phyloP scores from a whole-genome alignment of 208 protist genomes.

The Leishmania major region DNA sequence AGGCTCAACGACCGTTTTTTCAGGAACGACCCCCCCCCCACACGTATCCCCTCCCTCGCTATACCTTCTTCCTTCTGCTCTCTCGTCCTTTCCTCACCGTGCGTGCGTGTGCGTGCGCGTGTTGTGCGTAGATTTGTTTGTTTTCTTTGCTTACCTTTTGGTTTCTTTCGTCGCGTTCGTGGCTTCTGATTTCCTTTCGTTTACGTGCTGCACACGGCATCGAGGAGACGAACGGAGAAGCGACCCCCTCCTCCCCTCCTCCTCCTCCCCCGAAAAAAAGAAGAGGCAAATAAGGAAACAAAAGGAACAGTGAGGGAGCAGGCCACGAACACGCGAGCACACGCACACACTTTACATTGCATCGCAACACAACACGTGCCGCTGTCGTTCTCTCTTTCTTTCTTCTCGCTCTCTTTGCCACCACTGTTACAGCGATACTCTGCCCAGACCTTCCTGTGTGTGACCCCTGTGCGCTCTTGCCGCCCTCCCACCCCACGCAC shows the following conservation, averaged over 20 bases:
- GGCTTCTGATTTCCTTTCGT: not conserved
- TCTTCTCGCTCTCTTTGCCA: not conserved
- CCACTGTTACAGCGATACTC: not conserved
- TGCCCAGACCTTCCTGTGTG: not conserved
- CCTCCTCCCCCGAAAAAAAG: no score
- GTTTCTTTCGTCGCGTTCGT: not conserved
- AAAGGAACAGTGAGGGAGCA: no score
- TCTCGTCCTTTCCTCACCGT: not conserved
- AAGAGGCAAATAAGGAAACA: not conserved
- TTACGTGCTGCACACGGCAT: not conserved
- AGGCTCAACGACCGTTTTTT: not conserved
- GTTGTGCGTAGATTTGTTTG: not conserved
- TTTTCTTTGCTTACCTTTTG: not conserved
- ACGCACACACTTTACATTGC: not conserved
- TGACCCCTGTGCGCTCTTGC: not conserved
- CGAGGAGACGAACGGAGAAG: not conserved
- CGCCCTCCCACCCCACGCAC: not conserved
- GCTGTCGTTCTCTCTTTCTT: not conserved
- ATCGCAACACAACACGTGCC: not conserved
- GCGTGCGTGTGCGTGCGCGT: no score
- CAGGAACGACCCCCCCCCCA: no score
- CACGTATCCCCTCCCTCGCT: not conserved
- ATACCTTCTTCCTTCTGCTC: constrained; percentile 1
- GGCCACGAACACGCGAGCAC: no score
- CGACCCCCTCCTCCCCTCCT: no score